phyloP scores from a whole-genome alignment of 2,329 filamentous ascomycete species.

The Leptographium radiaticola region DNA sequence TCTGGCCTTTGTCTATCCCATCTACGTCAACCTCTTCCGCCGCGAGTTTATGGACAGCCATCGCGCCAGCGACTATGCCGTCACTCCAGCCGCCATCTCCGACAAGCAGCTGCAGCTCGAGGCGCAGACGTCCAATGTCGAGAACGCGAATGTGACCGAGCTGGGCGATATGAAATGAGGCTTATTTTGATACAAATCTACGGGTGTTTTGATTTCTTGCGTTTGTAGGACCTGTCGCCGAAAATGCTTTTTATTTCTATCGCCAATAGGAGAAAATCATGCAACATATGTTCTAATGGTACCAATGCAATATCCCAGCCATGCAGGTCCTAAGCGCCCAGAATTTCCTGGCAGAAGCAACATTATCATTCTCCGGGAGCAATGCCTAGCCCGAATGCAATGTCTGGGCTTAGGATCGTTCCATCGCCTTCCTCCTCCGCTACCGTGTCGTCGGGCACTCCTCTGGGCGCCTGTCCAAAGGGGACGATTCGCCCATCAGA shows the following conservation, averaged over 20 bases:
- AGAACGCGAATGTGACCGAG: neutral
- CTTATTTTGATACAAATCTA: too few species aligned
- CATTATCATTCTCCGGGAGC: too few species aligned
- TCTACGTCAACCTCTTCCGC: constrained; percentile 20
- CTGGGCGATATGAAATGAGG: neutral
- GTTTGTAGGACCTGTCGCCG: too few species aligned
- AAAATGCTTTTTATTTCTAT: too few species aligned
- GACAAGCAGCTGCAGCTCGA: constrained; percentile 17
- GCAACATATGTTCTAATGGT: too few species aligned
- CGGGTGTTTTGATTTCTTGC: too few species aligned
- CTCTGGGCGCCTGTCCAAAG: constrained; percentile 10
- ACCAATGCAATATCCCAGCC: too few species aligned
- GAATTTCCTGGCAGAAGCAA: too few species aligned
- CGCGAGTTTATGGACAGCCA: constrained; percentile 18
- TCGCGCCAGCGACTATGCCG: constrained; percentile 15
- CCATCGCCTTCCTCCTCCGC: neutral
- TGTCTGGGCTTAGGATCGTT: too few species aligned
- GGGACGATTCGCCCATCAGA: constrained; percentile 13
- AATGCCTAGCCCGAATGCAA: neutral
- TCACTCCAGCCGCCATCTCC: constrained; percentile 8
- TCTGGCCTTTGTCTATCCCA: constrained; percentile 15
- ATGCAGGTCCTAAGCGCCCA: too few species aligned
- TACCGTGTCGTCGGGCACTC: neutral
- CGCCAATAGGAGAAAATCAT: too few species aligned
- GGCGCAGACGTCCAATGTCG: constrained; percentile 9